Conservation (phyloP, 2,329 filamentous ascomycete genomes). For the Neoscytalidium dimidiatum region DNA sequence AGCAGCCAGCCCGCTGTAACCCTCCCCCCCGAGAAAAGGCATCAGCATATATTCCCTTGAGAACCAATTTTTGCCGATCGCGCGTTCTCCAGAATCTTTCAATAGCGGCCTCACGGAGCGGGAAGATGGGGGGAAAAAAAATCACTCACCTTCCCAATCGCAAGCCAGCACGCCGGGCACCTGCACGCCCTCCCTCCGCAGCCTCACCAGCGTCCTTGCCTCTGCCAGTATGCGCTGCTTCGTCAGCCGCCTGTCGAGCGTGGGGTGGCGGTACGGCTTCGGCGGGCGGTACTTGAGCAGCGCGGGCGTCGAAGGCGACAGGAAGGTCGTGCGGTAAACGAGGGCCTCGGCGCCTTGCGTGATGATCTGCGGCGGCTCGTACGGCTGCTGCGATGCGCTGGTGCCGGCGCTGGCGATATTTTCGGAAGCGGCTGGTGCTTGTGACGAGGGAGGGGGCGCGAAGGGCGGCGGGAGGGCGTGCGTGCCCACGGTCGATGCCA, state of each 20-base stretch:
- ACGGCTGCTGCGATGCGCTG: not conserved
- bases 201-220: constrained; percentile 79
- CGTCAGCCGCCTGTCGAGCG: constrained; percentile 84
- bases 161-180: constrained; percentile 80
- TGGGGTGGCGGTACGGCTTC: constrained; percentile 90
- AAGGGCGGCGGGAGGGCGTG: constrained; percentile 22
- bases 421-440: not conserved
- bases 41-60: constrained; percentile 32
- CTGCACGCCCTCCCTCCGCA: constrained; percentile 73
- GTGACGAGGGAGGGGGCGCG: constrained; percentile 8
- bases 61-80: constrained; percentile 43
- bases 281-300: constrained; percentile 89
- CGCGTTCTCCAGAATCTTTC: constrained; percentile 58
- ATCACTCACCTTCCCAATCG: constrained; percentile 53
- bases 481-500: constrained; percentile 4
- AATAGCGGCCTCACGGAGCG: too few species aligned
- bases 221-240: constrained; percentile 86
- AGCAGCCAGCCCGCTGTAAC: constrained; percentile 19
- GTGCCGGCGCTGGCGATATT: not conserved
- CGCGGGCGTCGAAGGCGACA: constrained; percentile 66
- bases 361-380: constrained; percentile 56
- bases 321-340: constrained; percentile 83
- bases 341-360: constrained; percentile 95
- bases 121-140: too few species aligned
- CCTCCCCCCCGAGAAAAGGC: too few species aligned